Evolutionary conservation across 116 monocot species (phyloP).

Genomic region (Phalaenopsis hybrid): DNA sequence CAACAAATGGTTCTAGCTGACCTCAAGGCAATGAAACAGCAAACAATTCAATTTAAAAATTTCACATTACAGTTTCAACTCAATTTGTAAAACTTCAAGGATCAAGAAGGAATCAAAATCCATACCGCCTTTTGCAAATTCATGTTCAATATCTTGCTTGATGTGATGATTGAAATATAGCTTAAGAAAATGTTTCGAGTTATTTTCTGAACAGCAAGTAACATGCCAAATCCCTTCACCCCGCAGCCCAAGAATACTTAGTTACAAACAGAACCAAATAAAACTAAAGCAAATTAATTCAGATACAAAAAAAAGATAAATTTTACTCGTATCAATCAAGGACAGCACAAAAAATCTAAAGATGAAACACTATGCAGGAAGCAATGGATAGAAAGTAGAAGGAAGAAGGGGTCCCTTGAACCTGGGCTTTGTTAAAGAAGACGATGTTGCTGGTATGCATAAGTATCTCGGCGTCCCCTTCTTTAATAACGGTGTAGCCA

Average conservation of each 20-base stretch:
- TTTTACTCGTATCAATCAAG: not conserved
- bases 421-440: conserved; percentile 22
- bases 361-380: not conserved
- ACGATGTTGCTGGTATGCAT: conserved; percentile 18
- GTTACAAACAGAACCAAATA: not conserved
- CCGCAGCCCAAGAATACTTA: not conserved
- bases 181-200: not conserved
- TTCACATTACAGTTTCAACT: not conserved
- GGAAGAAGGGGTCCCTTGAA: not conserved
- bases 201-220: not conserved
- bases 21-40: not conserved
- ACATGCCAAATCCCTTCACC: not conserved
- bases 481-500: conserved; percentile 16
- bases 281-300: not conserved
- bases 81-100: not conserved
- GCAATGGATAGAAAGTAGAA: not conserved
- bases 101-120: not conserved
- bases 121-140: not conserved
- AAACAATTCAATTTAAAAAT: not conserved
- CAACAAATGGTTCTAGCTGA: not conserved
- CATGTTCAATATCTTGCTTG: not conserved
- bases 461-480: conserved; percentile 22
- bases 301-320: not conserved
- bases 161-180: not conserved
- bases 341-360: not conserved